A percentile compares a stretch with the other conserved stretches of the same genome.
Conservation (phyloP, 2,329 filamentous ascomycete species). For the Beauveria bassiana region DNA sequence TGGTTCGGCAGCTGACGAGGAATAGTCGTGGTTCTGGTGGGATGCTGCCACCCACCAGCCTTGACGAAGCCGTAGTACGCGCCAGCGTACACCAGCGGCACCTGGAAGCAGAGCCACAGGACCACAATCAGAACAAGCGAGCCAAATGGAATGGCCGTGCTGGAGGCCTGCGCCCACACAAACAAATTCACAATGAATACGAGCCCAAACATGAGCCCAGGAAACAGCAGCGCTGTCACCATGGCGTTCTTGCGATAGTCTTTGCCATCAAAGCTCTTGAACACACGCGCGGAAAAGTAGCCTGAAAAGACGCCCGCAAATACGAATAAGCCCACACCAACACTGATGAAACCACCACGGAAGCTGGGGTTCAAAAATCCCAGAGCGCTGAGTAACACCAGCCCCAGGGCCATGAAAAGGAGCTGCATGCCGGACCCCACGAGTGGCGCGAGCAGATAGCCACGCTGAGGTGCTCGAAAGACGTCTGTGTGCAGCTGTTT, state of each 20-base stretch:
- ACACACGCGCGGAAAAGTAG: constrained; percentile 77
- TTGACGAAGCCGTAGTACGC: constrained; percentile 68
- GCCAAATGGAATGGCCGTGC: constrained; percentile 76
- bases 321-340: constrained; percentile 74
- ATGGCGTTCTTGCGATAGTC: constrained; percentile 70
- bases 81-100: constrained; percentile 75
- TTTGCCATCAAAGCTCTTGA: constrained; percentile 72
- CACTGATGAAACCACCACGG: constrained; percentile 82
- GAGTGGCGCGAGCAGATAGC: constrained; percentile 68
- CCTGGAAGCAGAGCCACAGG: constrained; percentile 79
- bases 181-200: constrained; percentile 80
- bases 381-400: constrained; percentile 65
- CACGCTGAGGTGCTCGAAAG: constrained; percentile 65
- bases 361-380: constrained; percentile 80
- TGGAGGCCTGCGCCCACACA: constrained; percentile 83
- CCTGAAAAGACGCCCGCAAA: constrained; percentile 79
- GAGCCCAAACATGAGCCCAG: constrained; percentile 66
- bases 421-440: constrained; percentile 83
- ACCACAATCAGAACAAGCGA: constrained; percentile 65
- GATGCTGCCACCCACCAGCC: constrained; percentile 67
- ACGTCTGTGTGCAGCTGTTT: constrained; percentile 85
- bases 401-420: constrained; percentile 68
- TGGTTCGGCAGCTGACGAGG: constrained; percentile 67
- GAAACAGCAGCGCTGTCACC: constrained; percentile 70
- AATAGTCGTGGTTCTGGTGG: constrained; percentile 66